Evolutionary conservation across 768 basidiomycete genomes (phyloP).

Genomic region (Rhizopogon roseolus): DNA sequence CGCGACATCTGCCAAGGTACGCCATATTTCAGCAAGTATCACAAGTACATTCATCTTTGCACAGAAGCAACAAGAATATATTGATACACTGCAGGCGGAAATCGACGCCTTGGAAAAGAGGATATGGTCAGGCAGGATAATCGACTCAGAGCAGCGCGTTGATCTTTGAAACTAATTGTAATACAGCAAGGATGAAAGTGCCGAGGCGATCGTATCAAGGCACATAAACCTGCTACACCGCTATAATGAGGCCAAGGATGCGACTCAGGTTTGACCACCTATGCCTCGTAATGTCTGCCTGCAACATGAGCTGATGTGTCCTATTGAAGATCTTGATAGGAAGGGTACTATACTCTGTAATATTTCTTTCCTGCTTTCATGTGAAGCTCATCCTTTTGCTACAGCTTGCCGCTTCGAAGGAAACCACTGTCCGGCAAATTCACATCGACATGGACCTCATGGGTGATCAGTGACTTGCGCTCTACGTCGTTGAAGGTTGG

Average conservation of each 20-base stretch:
- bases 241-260: constrained; percentile 83
- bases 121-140: constrained; percentile 35
- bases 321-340: constrained; percentile 66
- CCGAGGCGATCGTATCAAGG: constrained; percentile 53
- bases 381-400: constrained; percentile 11
- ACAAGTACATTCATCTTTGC: neutral
- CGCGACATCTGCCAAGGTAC: constrained; percentile 24
- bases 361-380: neutral
- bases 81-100: constrained; percentile 43
- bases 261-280: constrained; percentile 52
- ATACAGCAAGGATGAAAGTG: constrained; percentile 39
- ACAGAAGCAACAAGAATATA: constrained; percentile 49
- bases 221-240: constrained; percentile 71
- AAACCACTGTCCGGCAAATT: constrained; percentile 68
- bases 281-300: too few relatives aligned
- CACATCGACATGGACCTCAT: constrained; percentile 68
- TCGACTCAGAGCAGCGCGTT: neutral
- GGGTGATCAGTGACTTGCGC: constrained; percentile 22
- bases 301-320: neutral
- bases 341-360: constrained; percentile 40
- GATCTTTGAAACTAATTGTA: neutral
- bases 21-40: neutral
- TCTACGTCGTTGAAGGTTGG: neutral
- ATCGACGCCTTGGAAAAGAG: constrained; percentile 40
- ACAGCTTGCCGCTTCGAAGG: constrained; percentile 68